These are phyloP conservation scores for Pelagomonas calceolata DNA, from an alignment of 108 stramenopile species.

Conservation along the genomic window DNA sequence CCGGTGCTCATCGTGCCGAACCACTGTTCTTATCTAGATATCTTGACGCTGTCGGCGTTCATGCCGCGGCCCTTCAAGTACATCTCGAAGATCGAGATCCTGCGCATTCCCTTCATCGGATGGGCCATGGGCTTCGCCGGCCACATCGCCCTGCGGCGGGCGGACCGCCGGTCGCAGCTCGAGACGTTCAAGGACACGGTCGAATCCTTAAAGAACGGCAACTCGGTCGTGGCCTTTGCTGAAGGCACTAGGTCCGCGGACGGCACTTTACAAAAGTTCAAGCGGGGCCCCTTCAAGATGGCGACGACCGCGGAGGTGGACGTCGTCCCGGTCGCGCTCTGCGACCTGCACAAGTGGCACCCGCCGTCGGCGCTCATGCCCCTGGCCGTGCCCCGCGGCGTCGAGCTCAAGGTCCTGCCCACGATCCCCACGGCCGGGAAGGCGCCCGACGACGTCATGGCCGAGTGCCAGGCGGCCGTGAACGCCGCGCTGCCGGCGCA, in stretches of 20 bases:
- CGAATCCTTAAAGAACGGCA: slow-evolving; percentile 7
- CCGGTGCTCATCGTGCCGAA: slow-evolving; percentile 11
- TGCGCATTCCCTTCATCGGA: slow-evolving; percentile 17
- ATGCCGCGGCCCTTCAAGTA: slow-evolving; percentile 17
- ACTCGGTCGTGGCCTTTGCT: slow-evolving; percentile 15
- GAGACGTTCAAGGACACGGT: slow-evolving; percentile 13
- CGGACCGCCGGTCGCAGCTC: slow-evolving; percentile 2
- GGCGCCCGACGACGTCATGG: neutral
- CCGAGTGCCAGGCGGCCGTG: neutral
- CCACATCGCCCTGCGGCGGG: slow-evolving; percentile 10
- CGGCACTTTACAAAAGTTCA: slow-evolving; percentile 11
- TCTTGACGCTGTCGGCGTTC: slow-evolving; percentile 15
- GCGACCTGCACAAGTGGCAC: slow-evolving; percentile 6
- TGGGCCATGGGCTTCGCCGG: slow-evolving; percentile 16
- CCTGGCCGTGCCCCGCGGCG: neutral
- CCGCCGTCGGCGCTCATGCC: slow-evolving; percentile 12
- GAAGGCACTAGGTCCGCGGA: slow-evolving; percentile 13
- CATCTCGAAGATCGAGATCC: slow-evolving; percentile 19
- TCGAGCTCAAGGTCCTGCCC: neutral
- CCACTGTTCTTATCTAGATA: slow-evolving; percentile 21
- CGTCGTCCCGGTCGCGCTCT: slow-evolving; percentile 12
- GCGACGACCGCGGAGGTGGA: slow-evolving; percentile 10
- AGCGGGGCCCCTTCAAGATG: slow-evolving; percentile 21
- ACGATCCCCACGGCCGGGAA: neutral
- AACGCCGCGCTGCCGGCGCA: neutral